Percentiles rank a stretch among this genome's conserved stretches.
phyloP scores from a whole-genome alignment of 768 basidiomycete genomes.

The Mycena galopus region DNA sequence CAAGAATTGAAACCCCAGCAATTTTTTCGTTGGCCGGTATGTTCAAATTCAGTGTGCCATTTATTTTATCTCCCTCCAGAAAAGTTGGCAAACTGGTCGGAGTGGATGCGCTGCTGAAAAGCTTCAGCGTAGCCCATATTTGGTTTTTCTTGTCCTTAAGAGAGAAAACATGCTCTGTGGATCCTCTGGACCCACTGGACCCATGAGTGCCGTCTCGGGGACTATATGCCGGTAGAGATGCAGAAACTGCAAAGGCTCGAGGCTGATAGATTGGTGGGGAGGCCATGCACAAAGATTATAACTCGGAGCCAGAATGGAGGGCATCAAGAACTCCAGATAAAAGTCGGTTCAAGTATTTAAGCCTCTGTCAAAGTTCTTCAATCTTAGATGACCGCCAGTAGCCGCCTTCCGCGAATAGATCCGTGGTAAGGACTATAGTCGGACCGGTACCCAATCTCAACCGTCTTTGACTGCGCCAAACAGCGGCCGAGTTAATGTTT shows the following conservation, averaged over 20 bases:
- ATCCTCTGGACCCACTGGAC: conserved; percentile 7
- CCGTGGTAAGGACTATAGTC: neutral
- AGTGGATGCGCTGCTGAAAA: conserved; percentile 26
- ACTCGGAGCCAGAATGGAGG: neutral
- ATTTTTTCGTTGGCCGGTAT: conserved; percentile 25
- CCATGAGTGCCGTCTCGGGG: neutral
- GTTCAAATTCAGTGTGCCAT: conserved; percentile 19
- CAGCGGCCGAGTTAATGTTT: neutral
- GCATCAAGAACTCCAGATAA: neutral
- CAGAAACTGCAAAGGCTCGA: neutral
- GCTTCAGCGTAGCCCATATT: conserved; percentile 13
- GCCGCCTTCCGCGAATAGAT: neutral
- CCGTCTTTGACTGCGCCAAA: neutral
- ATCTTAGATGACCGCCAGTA: neutral
- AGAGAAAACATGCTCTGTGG: conserved; percentile 28
- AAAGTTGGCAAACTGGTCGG: conserved; percentile 20
- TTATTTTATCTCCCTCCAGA: conserved; percentile 26
- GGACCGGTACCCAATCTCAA: neutral
- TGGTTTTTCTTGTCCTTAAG: conserved; percentile 27
- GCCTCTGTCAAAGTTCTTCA: neutral
- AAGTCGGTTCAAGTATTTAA: neutral
- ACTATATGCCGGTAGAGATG: conserved; percentile 28
- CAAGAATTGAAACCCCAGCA: conserved; percentile 11
- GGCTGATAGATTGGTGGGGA: conserved; percentile 25
- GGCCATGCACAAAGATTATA: conserved; percentile 1